Conservation (phyloP, 2,329 filamentous ascomycete species). For the Thelonectria rubi region DNA sequence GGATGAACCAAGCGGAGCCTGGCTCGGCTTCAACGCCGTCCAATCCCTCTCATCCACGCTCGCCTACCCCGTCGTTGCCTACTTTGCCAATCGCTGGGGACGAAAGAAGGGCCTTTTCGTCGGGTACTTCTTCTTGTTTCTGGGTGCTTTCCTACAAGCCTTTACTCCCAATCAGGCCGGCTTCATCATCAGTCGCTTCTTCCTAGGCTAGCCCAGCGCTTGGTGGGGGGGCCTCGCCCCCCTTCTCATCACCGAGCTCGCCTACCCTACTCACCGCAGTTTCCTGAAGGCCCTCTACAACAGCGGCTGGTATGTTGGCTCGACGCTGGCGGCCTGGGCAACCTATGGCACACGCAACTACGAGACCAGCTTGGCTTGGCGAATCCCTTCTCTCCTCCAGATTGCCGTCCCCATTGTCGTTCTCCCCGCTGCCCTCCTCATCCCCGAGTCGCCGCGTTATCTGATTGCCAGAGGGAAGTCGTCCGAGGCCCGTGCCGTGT, state of each 20-base stretch:
- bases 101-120: constrained; percentile 23
- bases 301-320: constrained; percentile 11
- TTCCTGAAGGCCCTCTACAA: constrained; percentile 48
- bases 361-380: background rate
- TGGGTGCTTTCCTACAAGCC: constrained; percentile 19
- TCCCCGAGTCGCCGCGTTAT: constrained; percentile 12
- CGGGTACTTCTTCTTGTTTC: constrained; percentile 19
- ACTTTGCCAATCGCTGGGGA: constrained; percentile 28
- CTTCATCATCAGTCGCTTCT: constrained; percentile 28
- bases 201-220: constrained; percentile 43
- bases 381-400: constrained; percentile 8
- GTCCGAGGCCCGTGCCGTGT: background rate
- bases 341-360: constrained; percentile 3
- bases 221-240: constrained; percentile 25
- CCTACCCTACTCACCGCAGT: constrained; percentile 47
- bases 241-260: constrained; percentile 47
- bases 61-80: constrained; percentile 25
- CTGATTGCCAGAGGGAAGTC: background rate
- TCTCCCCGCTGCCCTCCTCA: background rate
- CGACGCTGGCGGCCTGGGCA: background rate
- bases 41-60: constrained; percentile 20
- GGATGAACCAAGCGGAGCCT: constrained; percentile 25
- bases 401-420: background rate
- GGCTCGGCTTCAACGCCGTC: constrained; percentile 31
- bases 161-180: constrained; percentile 14